These are phyloP conservation scores for Hanseniaspora meyeri DNA, from an alignment of 805 yeast species.

Conservation along the genomic window DNA sequence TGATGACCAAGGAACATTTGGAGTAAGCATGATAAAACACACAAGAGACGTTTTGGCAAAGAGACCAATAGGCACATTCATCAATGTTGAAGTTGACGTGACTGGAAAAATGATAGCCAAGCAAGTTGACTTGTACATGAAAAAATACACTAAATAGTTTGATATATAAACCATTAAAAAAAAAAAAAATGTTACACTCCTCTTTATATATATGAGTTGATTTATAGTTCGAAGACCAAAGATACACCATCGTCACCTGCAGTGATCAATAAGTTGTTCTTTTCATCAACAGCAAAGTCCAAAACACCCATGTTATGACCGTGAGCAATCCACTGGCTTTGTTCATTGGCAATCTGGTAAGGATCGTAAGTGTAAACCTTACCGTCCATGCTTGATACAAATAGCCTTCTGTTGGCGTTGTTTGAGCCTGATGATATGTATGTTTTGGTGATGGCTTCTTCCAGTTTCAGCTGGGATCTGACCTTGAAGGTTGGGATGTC, in stretches of 20 bases:
- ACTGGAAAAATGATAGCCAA: constrained; percentile 85
- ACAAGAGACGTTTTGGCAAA: constrained; percentile 66
- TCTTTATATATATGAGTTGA: background rate
- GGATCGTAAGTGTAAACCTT: constrained; percentile 77
- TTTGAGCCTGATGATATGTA: constrained; percentile 33
- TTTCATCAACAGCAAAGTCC: constrained; percentile 55
- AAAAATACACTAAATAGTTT: constrained; percentile 37
- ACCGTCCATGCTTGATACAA: constrained; percentile 77
- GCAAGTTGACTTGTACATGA: constrained; percentile 54
- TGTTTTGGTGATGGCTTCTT: constrained; percentile 70
- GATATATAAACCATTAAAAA: no score
- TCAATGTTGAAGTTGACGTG: constrained; percentile 89
- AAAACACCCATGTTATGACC: constrained; percentile 94
- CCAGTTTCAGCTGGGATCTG: constrained; percentile 54
- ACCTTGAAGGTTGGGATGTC: constrained; percentile 81
- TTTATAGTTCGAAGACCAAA: constrained; percentile 44
- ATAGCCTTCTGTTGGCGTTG: constrained; percentile 42
- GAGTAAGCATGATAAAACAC: constrained; percentile 83
- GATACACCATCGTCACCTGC: constrained; percentile 98
- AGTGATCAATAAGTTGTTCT: constrained; percentile 42
- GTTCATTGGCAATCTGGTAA: constrained; percentile 39
- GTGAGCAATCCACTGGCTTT: constrained; percentile 50
- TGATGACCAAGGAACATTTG: constrained; percentile 42
- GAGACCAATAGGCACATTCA: constrained; percentile 49
- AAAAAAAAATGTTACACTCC: background rate